Evolutionary conservation across 345 rosid species (phyloP).

Genomic region (Salix purpurea): DNA sequence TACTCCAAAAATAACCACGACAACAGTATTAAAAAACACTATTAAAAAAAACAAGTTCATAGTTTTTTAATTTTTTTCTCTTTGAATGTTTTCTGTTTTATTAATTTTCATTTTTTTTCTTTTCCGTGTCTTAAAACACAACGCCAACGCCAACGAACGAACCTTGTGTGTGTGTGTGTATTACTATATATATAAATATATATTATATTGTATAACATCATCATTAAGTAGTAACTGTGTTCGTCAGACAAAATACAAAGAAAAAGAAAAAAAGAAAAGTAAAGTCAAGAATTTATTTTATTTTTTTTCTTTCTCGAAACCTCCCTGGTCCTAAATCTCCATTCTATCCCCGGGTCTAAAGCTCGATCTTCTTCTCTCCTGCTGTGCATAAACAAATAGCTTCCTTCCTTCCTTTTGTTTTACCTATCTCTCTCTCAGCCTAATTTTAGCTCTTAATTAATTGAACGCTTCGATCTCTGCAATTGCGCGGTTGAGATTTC

Average conservation of each 20-base stretch:
- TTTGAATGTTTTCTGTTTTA: too few species aligned
- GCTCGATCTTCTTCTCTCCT: conserved; percentile 15
- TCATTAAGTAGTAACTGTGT: neutral
- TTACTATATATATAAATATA: too few species aligned
- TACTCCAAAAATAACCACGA: too few species aligned
- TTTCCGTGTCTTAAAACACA: too few species aligned
- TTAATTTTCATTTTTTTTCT: neutral
- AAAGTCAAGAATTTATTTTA: neutral
- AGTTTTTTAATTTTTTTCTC: too few species aligned
- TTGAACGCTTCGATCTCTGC: neutral
- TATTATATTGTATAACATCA: neutral
- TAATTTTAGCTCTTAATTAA: neutral
- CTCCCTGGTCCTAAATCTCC: conserved; percentile 15
- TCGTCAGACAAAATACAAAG: neutral
- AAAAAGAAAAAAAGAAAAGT: neutral
- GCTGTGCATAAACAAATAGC: neutral
- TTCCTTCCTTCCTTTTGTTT: neutral
- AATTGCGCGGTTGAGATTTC: neutral
- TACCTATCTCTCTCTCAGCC: neutral
- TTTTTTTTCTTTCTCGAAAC: conserved; percentile 31
- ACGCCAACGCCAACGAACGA: too few species aligned
- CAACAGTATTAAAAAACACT: too few species aligned
- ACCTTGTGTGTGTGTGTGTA: too few species aligned
- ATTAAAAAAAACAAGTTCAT: too few species aligned
- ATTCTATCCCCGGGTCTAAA: neutral